These are phyloP conservation scores for Urochloa ruziziensis DNA, from an alignment of 176 grass and related monocot genomes.

Conservation along the genomic window DNA sequence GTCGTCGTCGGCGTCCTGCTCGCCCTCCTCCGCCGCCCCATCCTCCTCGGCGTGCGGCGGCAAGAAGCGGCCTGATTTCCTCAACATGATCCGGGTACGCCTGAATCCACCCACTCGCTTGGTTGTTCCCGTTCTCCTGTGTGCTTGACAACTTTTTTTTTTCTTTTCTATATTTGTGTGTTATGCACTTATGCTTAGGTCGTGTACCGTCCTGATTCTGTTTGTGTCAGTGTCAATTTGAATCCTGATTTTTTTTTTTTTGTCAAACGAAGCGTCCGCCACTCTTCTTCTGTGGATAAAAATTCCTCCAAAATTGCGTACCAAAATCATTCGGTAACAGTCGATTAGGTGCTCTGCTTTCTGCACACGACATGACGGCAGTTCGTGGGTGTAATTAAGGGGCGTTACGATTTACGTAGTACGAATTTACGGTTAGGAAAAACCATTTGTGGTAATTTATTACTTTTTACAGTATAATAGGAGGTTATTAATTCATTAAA, in stretches of 20 bases:
- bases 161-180: not conserved
- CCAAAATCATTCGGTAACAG: not conserved
- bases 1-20: constrained; percentile 53
- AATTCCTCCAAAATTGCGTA: not conserved
- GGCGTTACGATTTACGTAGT: not conserved
- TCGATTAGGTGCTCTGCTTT: not conserved
- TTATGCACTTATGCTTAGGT: not conserved
- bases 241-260: no score
- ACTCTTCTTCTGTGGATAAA: not conserved
- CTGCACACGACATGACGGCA: not conserved
- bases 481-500: not conserved
- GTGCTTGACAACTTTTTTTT: not conserved
- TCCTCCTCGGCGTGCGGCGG: constrained; percentile 30
- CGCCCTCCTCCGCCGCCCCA: constrained; percentile 7
- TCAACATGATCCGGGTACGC: constrained; percentile 59
- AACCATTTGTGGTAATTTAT: not conserved
- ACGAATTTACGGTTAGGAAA: not conserved
- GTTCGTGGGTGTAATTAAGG: not conserved
- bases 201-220: not conserved
- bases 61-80: constrained; percentile 47
- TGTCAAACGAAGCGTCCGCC: not conserved
- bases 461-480: not conserved
- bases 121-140: not conserved
- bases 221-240: not conserved
- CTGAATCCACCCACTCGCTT: not conserved